Conservation (phyloP, 345 rosid species). For the Alliaria petiolata region DNA sequence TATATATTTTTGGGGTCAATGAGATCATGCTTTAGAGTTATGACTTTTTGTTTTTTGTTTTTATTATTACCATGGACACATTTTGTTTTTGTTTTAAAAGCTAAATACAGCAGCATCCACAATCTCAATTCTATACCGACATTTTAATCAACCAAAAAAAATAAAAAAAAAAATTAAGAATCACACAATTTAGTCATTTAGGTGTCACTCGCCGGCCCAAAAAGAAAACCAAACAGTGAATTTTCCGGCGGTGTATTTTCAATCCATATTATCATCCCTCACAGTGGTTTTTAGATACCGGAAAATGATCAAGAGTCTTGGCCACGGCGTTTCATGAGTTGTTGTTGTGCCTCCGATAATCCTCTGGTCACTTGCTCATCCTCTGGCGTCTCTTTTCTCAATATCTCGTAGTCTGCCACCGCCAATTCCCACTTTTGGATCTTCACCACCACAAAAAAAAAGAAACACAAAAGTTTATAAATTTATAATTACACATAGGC, state of each 20-base stretch:
- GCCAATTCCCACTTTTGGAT: constrained; percentile 66
- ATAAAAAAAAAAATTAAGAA: not conserved
- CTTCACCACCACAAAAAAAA: constrained; percentile 40
- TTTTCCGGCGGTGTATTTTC: not conserved
- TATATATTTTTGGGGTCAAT: not conserved
- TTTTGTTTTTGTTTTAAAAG: not conserved
- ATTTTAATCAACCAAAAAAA: too few species aligned
- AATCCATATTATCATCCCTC: too few species aligned
- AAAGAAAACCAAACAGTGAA: not conserved
- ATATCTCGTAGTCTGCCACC: constrained; percentile 59
- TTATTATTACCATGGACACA: too few species aligned
- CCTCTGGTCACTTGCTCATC: constrained; percentile 58
- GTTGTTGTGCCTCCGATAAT: constrained; percentile 48
- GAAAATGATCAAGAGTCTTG: constrained; percentile 16
- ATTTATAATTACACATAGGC: not conserved
- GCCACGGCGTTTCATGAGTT: constrained; percentile 44
- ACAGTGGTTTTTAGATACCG: not conserved
- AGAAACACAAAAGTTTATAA: not conserved
- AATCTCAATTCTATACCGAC: constrained; percentile 29
- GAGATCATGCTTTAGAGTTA: not conserved
- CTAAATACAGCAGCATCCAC: constrained; percentile 1
- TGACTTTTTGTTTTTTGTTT: not conserved
- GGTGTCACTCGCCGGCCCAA: constrained; percentile 7
- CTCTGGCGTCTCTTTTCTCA: constrained; percentile 56
- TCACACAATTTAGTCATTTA: constrained; percentile 16